Percentiles rank a stretch among this genome's conserved stretches.
These are phyloP conservation scores for Termitomyces sp. DNA, from an alignment of 768 basidiomycete genomes.

Conservation along the genomic window DNA sequence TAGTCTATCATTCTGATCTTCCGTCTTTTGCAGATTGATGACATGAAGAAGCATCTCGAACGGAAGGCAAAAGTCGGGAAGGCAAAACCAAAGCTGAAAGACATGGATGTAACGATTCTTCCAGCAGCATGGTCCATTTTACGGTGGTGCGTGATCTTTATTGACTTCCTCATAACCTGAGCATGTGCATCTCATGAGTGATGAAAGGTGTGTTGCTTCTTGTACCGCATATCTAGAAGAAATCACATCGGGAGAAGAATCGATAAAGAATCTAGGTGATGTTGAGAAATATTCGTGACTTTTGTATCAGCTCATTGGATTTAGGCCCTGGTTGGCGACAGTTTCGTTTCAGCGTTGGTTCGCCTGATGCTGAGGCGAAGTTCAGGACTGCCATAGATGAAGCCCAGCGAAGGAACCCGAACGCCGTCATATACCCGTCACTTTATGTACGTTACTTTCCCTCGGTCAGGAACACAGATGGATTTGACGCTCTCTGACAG, in stretches of 20 bases:
- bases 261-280: slow-evolving; percentile 51
- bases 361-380: slow-evolving; percentile 69
- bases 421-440: slow-evolving; percentile 43
- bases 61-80: slow-evolving; percentile 47
- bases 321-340: slow-evolving; percentile 52
- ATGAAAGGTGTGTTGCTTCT: slow-evolving; percentile 62
- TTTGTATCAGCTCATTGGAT: not conserved
- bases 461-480: not conserved
- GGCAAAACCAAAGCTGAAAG: slow-evolving; percentile 49
- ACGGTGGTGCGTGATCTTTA: slow-evolving; percentile 43
- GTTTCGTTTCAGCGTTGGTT: slow-evolving; percentile 68
- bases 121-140: slow-evolving; percentile 66
- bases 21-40: slow-evolving; percentile 36
- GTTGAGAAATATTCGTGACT: not conserved
- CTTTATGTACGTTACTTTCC: slow-evolving; percentile 33
- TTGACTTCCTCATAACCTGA: not conserved
- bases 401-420: slow-evolving; percentile 33
- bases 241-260: slow-evolving; percentile 49
- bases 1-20: not conserved
- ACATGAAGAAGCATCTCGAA: slow-evolving; percentile 59
- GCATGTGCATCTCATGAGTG: not conserved
- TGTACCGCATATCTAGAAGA: slow-evolving; percentile 72
- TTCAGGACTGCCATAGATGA: slow-evolving; percentile 43
- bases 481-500: slow-evolving; percentile 23
- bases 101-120: slow-evolving; percentile 43